A percentile compares a stretch with the other conserved stretches of the same genome.
Conservation (phyloP, 768 basidiomycete genomes). For the Suillus sp. region DNA sequence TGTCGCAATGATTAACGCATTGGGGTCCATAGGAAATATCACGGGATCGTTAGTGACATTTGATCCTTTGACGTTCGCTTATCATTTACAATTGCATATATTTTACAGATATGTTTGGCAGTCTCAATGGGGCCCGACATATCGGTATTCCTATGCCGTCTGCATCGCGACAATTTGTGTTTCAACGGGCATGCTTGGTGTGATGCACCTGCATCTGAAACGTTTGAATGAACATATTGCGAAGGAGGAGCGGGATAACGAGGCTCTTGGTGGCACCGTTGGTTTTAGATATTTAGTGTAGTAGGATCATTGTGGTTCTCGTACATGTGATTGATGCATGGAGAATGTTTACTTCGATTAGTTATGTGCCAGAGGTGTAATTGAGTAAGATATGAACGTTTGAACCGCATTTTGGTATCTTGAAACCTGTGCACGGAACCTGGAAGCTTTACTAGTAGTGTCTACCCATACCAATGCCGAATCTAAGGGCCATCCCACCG, state of each 20-base stretch:
- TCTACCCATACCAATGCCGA: too few species aligned
- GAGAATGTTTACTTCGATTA: too few species aligned
- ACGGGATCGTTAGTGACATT: slow-evolving; percentile 62
- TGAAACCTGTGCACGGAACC: too few species aligned
- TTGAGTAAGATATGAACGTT: too few species aligned
- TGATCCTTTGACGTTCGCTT: not conserved
- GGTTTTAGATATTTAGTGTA: slow-evolving; percentile 3
- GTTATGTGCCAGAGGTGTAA: too few species aligned
- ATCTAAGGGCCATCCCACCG: too few species aligned
- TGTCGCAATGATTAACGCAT: slow-evolving; percentile 74
- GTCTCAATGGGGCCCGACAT: slow-evolving; percentile 63
- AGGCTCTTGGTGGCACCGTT: too few species aligned
- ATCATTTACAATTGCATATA: not conserved
- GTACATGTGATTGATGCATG: too few species aligned
- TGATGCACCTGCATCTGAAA: not conserved
- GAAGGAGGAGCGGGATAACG: not conserved
- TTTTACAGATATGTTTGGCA: slow-evolving; percentile 62
- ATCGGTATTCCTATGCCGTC: slow-evolving; percentile 67
- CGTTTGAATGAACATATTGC: not conserved
- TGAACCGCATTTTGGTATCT: too few species aligned
- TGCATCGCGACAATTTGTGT: slow-evolving; percentile 45
- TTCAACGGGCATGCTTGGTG: slow-evolving; percentile 1
- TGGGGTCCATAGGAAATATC: slow-evolving; percentile 80
- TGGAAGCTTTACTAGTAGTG: too few species aligned
- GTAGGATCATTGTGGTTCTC: not conserved